Evolutionary conservation across 768 basidiomycete species (phyloP), one percentile per base, ranked within the genome.

Genomic region (Termitomyces sp.): DNA sequence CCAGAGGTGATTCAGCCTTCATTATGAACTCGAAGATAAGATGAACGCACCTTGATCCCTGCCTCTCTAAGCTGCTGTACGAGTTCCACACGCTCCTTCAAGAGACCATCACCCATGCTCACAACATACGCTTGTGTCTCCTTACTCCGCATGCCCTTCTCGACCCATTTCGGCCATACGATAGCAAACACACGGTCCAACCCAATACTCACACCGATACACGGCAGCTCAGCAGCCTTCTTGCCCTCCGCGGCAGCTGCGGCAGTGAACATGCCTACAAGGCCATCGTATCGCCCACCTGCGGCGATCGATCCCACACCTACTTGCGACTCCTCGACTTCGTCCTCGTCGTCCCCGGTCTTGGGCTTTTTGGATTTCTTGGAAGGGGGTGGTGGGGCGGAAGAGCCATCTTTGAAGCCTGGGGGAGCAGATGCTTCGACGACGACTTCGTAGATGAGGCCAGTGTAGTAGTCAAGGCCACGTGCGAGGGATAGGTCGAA

Each of bases 291-390:
- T 34, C 97, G 82, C 9, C 97, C 97, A 12, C 97, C 97, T 1
- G 92, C 97, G n/a, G 95, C 97, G 70, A 99, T 96, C 14, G 95
- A 97, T n/a, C 97, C 97, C 3, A 98, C 94, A 20, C 97, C 97
- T 39, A 98, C 86, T 64, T 88, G 83, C 1, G 91, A 89, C 69
- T 98, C 96, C 72, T 98, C 96, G 37, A 94, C 75, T 64, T 95
- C 96, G 53, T 93, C 88, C 34, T 92, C 88, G 18, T 86, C 87
- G 16, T 68, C 78, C 20, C 75, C 74, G 18, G 69, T 55, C 53
- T 78, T 78, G 32, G 76, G 59, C 64, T 84, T 83, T 67, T 83
- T 82, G 18, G 74, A 59, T 53, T 70, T 67, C 48, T 76, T 73
- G 16, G 53, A 16, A 22, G 72, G 72, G 44, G 74, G 56, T 1